phyloP scores from a whole-genome alignment of 2,329 filamentous ascomycete species.

The Alternaria tenuissima region DNA sequence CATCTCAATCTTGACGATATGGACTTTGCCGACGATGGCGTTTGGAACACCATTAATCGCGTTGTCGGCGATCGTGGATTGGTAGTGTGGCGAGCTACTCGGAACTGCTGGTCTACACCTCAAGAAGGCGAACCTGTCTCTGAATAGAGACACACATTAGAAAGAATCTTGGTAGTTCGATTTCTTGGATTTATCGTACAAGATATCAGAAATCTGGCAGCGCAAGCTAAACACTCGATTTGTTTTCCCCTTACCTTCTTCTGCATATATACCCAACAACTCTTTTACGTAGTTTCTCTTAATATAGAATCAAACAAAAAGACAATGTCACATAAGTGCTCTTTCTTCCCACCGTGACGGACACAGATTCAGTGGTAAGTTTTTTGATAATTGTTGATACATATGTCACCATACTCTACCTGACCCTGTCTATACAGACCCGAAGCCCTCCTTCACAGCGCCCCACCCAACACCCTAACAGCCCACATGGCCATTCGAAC shows the following conservation, averaged over 20 bases:
- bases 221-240: conserved; percentile 4
- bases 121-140: background rate
- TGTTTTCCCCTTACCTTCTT: background rate
- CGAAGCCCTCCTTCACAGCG: conserved; percentile 64
- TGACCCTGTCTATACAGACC: background rate
- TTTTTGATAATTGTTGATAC: background rate
- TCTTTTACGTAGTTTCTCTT: background rate
- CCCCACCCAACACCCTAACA: conserved; percentile 83
- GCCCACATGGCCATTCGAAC: conserved; percentile 95
- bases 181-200: background rate
- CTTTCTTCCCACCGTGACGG: background rate
- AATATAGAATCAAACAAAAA: background rate
- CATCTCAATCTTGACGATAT: conserved; percentile 83
- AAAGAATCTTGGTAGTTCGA: background rate
- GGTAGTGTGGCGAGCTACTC: conserved; percentile 54
- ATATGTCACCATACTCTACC: background rate
- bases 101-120: conserved; percentile 45
- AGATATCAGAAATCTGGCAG: background rate
- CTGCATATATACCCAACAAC: conserved; percentile 13
- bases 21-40: conserved; percentile 78
- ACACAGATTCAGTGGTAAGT: background rate
- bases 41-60: conserved; percentile 73
- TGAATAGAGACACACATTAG: background rate
- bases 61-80: conserved; percentile 65
- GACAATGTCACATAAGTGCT: background rate